Percentiles rank a stretch among this genome's conserved stretches.
Conservation (phyloP, 2,329 filamentous ascomycete genomes). For the Orbilia javanica region DNA sequence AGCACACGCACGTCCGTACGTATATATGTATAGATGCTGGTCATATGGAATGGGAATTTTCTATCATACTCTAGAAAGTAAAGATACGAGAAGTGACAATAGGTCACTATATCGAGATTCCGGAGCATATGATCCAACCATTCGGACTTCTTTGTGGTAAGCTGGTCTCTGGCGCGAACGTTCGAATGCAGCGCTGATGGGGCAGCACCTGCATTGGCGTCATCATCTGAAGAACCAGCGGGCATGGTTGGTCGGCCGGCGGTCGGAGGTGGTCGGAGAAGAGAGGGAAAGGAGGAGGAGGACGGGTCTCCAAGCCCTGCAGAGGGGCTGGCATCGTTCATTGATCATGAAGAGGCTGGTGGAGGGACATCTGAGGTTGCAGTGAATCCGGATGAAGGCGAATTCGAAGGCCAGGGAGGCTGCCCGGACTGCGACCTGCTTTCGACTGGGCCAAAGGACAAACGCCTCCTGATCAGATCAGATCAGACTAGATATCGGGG, state of each 20-base stretch:
- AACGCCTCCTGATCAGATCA: constrained; percentile 8
- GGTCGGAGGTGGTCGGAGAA: constrained; percentile 38
- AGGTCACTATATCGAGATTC: constrained; percentile 74
- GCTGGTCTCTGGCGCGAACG: constrained; percentile 53
- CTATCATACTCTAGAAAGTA: constrained; percentile 78
- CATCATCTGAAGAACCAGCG: constrained; percentile 39
- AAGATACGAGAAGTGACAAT: constrained; percentile 74
- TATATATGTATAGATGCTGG: background rate
- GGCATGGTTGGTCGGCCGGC: constrained; percentile 43
- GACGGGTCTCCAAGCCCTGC: constrained; percentile 58
- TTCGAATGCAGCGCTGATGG: constrained; percentile 49
- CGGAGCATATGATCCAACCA: constrained; percentile 74
- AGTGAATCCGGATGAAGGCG: constrained; percentile 4
- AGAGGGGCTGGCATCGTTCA: constrained; percentile 59
- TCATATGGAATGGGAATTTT: background rate
- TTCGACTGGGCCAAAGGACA: background rate
- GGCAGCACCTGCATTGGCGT: constrained; percentile 13
- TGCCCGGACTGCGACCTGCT: constrained; percentile 23
- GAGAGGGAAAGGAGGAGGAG: constrained; percentile 50
- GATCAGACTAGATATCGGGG: constrained; percentile 7
- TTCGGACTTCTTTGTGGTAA: constrained; percentile 69
- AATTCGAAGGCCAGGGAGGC: constrained; percentile 9
- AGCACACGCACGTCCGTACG: too few relatives aligned
- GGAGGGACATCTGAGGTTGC: constrained; percentile 32
- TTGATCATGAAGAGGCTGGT: constrained; percentile 58